phyloP scores from a whole-genome alignment of 1,284 basidiomycete species.

The Heterobasidion occidentale region DNA sequence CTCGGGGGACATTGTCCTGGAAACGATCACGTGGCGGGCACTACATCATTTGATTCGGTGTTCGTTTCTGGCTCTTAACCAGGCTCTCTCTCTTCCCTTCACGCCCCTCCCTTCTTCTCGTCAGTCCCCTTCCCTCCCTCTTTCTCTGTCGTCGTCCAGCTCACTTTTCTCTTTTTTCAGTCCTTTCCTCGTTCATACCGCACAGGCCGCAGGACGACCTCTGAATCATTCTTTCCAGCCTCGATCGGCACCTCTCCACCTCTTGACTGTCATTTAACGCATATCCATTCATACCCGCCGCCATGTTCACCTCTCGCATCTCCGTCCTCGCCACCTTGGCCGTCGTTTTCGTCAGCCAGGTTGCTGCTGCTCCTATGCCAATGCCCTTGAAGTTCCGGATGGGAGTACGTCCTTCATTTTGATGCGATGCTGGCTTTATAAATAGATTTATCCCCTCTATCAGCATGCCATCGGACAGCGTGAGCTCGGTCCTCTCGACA shows the following conservation, averaged over 20 bases:
- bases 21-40: constrained; percentile 1
- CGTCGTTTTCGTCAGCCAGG: constrained; percentile 37
- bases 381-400: constrained; percentile 24
- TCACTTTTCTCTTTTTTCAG: constrained; percentile 11
- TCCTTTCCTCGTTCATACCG: constrained; percentile 7
- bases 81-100: constrained; percentile 12
- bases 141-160: background rate
- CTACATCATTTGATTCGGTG: constrained; percentile 11
- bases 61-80: constrained; percentile 13
- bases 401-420: background rate
- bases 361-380: constrained; percentile 36
- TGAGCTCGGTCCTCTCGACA: constrained; percentile 31
- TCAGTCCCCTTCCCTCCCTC: constrained; percentile 11
- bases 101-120: constrained; percentile 26
- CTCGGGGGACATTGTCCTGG: background rate
- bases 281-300: constrained; percentile 5
- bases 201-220: constrained; percentile 30
- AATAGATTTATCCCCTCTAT: background rate
- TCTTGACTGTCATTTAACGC: constrained; percentile 4
- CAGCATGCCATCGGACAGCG: constrained; percentile 20
- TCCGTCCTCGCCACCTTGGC: constrained; percentile 32
- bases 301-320: constrained; percentile 37
- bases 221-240: constrained; percentile 15
- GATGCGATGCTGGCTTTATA: background rate
- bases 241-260: constrained; percentile 13